phyloP scores from a whole-genome alignment of 2,329 filamentous ascomycete species.

The Alternaria metachromatica region DNA sequence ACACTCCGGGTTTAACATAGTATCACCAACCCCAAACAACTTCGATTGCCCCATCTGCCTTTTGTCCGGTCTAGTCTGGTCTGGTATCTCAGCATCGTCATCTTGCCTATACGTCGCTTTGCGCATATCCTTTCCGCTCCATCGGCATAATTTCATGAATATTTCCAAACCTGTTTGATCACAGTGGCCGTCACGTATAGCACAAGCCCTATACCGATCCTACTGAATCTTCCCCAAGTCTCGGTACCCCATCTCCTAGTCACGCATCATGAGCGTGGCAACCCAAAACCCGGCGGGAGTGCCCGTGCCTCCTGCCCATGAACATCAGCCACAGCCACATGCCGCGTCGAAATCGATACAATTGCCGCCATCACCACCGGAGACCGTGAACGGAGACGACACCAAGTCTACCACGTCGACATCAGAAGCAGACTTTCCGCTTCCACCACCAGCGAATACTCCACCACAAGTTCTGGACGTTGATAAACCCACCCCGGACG shows the following conservation, averaged over 20 bases:
- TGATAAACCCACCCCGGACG: slow-evolving; percentile 83
- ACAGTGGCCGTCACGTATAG: neutral
- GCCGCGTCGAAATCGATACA: slow-evolving; percentile 21
- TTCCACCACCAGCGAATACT: slow-evolving; percentile 69
- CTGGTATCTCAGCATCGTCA: neutral
- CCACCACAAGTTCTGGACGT: slow-evolving; percentile 71
- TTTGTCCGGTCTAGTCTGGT: neutral
- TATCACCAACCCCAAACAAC: neutral
- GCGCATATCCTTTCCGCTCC: neutral
- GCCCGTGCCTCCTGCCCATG: slow-evolving; percentile 20
- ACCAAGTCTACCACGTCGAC: slow-evolving; percentile 24
- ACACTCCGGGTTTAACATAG: neutral
- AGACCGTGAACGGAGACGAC: slow-evolving; percentile 45
- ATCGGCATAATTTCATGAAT: neutral
- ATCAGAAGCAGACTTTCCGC: slow-evolving; percentile 58
- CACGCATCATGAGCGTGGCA: slow-evolving; percentile 27
- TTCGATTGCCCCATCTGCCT: neutral
- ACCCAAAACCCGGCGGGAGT: slow-evolving; percentile 18
- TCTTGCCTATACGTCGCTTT: neutral
- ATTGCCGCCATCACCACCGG: slow-evolving; percentile 46
- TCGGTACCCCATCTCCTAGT: neutral
- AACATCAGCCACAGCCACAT: slow-evolving; percentile 26
- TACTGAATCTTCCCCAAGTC: neutral
- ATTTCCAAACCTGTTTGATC: neutral
- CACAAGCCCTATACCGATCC: neutral